These are phyloP conservation scores for Aspergillus melleus DNA, from an alignment of 2,329 filamentous ascomycete genomes.

Conservation along the genomic window DNA sequence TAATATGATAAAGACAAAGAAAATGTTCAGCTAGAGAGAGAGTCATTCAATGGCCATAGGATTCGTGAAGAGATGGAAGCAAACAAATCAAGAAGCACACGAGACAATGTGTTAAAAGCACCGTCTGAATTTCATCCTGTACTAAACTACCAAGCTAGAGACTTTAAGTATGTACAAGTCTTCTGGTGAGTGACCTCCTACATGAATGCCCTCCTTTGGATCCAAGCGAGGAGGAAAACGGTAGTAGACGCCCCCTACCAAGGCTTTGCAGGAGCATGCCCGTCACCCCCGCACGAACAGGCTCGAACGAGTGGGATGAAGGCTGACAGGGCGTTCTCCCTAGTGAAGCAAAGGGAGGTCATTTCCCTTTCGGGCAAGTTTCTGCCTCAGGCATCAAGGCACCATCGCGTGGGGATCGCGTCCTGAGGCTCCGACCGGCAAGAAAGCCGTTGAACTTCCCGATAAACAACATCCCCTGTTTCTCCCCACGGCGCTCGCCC, in stretches of 20 bases:
- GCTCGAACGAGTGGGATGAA: background rate
- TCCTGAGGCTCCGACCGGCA: constrained; percentile 17
- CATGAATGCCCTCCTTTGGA: background rate
- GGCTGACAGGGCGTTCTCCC: background rate
- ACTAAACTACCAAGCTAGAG: too few species aligned
- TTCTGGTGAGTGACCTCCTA: background rate
- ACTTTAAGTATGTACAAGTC: background rate
- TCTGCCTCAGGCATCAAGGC: constrained; percentile 14
- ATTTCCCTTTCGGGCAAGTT: constrained; percentile 37
- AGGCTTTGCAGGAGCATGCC: background rate
- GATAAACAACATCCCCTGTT: constrained; percentile 16
- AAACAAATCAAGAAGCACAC: background rate
- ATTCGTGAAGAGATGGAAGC: background rate
- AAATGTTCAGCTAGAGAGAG: background rate
- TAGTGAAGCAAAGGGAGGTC: background rate
- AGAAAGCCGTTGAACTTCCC: constrained; percentile 13
- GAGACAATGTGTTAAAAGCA: too few species aligned
- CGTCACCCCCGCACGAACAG: background rate
- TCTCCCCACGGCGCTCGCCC: constrained; percentile 9
- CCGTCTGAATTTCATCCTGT: too few species aligned
- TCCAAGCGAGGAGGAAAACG: background rate
- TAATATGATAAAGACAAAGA: background rate
- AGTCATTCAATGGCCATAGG: background rate
- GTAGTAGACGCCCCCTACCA: background rate
- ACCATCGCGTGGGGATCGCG: constrained; percentile 11